These are phyloP conservation scores for Bryum argenteum DNA, from an alignment of 225 moss, liverwort and hornwort species.

Conservation along the genomic window DNA sequence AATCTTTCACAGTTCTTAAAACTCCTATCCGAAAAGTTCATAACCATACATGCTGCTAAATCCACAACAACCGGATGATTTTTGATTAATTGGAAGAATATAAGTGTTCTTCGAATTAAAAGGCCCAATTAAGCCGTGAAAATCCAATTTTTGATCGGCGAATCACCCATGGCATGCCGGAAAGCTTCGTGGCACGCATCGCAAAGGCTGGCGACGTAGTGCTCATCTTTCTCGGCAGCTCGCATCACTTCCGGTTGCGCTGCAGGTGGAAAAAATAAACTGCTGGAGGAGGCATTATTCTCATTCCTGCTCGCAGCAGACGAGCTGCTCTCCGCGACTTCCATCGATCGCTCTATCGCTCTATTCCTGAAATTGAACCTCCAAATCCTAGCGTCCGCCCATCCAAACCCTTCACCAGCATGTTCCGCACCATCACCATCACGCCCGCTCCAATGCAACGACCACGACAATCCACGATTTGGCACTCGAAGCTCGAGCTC, in stretches of 20 bases:
- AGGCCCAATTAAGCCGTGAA: too few species aligned
- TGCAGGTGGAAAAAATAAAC: constrained; percentile 67
- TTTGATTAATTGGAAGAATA: too few species aligned
- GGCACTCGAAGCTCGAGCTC: neutral
- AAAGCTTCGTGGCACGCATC: constrained; percentile 96
- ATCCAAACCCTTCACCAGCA: constrained; percentile 64
- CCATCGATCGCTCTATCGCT: constrained; percentile 25
- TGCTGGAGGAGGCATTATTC: neutral
- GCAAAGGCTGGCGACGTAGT: constrained; percentile 85
- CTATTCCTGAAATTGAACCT: too few species aligned
- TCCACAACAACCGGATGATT: too few species aligned
- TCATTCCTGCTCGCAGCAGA: neutral
- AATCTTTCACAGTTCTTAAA: too few species aligned
- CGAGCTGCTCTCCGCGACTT: constrained; percentile 22
- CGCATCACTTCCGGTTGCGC: constrained; percentile 99
- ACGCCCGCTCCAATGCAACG: neutral
- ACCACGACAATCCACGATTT: neutral
- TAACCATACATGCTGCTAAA: too few species aligned
- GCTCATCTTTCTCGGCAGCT: constrained; percentile 96
- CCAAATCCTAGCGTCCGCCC: constrained; percentile 44
- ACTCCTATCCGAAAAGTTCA: too few species aligned
- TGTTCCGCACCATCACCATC: constrained; percentile 31
- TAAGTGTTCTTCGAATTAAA: too few species aligned
- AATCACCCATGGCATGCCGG: constrained; percentile 75
- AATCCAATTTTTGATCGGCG: too few species aligned